Evolutionary conservation across 345 rosid genomes (phyloP), one percentile per base, ranked within the genome.

Genomic region (Brassica rapa): DNA sequence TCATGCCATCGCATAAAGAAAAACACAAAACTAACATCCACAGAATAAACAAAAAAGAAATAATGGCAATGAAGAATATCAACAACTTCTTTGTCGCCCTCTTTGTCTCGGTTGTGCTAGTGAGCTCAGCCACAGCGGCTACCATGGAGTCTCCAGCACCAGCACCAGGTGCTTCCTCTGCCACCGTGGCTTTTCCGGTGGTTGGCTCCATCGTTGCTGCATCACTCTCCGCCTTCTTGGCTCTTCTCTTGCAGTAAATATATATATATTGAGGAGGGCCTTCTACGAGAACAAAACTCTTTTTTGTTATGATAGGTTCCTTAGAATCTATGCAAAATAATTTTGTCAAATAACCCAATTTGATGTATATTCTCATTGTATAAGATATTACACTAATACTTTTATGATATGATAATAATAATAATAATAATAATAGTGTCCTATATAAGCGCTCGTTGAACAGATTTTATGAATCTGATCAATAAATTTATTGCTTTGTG

Each of bases 21-120:
- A 70, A 14, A 55, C 53, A 59, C 23, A 37, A 46, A 64, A 65
- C 16, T 71, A 11, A 29, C 41, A 21, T 33, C 32, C 24, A 53
- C 23, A 53, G 16, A 53, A 53, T 15, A 16, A 68, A 25, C 53
- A 61, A 66, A 46, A 24, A 16, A 32, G 5, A 41, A 41, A 62
- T 27, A 77, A 43, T 89, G 91, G 87, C 82, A 59, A 87, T 86
- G 91, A 88, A 82, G 89, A 89, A 87, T 83, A 15, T 82, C 39
- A 88, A 86, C 25, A 81, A 63, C 78, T 49, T 77, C 15, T 85
- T 85, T 32, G 60, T 80, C 55, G 79, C 86, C 81, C 78, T 84
- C 24, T 84, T 86, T 8, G 16, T 80, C 76, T 70, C 78, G 68
- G 88, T 87, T 57, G 88, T 90, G 84, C 75, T 90, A 63, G 63